A percentile compares a stretch with the other conserved stretches of the same genome.
Evolutionary conservation across 805 yeast genomes (phyloP).

Genomic region (Hanseniaspora guilliermondii): DNA sequence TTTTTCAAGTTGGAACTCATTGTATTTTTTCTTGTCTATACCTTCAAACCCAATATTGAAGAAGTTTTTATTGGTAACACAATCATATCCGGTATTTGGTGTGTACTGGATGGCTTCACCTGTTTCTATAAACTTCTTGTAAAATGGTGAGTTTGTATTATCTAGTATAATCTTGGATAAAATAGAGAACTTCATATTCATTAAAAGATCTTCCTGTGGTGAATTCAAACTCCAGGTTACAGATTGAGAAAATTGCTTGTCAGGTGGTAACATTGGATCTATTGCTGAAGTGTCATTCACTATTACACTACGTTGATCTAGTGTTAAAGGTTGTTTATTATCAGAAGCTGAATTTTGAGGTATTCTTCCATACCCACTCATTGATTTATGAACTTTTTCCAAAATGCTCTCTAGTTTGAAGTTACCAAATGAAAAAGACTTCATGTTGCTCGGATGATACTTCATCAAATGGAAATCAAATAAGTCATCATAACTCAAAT

Average conservation of each 20-base stretch:
- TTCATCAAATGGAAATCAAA: slow-evolving; percentile 59
- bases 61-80: slow-evolving; percentile 60
- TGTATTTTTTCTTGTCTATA: slow-evolving; percentile 38
- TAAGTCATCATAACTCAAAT: slow-evolving; percentile 60
- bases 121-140: slow-evolving; percentile 73
- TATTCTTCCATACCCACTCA: slow-evolving; percentile 39
- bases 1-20: slow-evolving; percentile 37
- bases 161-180: slow-evolving; percentile 62
- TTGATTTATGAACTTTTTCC: slow-evolving; percentile 40
- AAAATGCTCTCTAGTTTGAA: slow-evolving; percentile 53
- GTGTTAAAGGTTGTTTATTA: slow-evolving; percentile 26
- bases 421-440: slow-evolving; percentile 78
- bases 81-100: slow-evolving; percentile 78
- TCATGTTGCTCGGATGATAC: slow-evolving; percentile 85
- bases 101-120: slow-evolving; percentile 78
- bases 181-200: slow-evolving; percentile 58
- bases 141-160: slow-evolving; percentile 86
- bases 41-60: slow-evolving; percentile 84
- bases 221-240: slow-evolving; percentile 80
- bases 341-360: slow-evolving; percentile 24
- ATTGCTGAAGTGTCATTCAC: slow-evolving; percentile 56
- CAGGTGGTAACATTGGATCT: slow-evolving; percentile 60
- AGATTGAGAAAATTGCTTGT: slow-evolving; percentile 65
- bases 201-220: slow-evolving; percentile 52
- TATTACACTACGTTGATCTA: slow-evolving; percentile 24